Conservation (phyloP, 192 early-diverging fungal species). For the Backusella morwellensis region DNA sequence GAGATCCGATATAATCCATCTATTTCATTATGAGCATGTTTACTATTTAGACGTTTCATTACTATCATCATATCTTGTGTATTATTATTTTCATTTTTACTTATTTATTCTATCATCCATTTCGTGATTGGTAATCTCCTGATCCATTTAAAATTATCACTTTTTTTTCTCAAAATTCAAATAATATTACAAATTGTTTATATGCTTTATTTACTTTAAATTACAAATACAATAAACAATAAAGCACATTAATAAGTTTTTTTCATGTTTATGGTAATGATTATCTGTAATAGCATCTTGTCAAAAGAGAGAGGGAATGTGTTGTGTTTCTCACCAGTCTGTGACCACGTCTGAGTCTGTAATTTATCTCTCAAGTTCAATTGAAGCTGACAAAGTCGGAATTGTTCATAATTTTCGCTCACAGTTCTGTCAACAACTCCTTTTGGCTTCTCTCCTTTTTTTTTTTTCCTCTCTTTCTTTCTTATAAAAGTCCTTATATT, state of each 20-base stretch:
- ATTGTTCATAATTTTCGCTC: background rate
- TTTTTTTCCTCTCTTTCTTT: background rate
- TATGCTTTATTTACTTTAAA: background rate
- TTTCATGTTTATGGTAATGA: background rate
- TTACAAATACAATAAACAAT: background rate
- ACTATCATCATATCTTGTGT: no score
- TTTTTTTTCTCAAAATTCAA: background rate
- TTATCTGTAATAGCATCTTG: background rate
- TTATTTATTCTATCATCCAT: background rate
- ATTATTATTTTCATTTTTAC: background rate
- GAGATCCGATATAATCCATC: no score
- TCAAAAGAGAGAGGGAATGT: background rate
- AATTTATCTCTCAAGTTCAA: background rate
- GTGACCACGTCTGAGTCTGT: conserved; percentile 1
- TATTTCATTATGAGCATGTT: no score
- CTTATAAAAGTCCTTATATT: background rate
- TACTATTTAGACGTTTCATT: no score
- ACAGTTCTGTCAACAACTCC: background rate
- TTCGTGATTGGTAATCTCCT: background rate
- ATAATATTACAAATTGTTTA: background rate
- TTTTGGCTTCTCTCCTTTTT: background rate
- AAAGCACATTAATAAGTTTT: background rate
- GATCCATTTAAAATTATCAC: background rate
- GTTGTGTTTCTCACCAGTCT: background rate
- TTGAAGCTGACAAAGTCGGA: conserved; percentile 7